Conservation (phyloP, 2,329 filamentous ascomycete species). For the Pseudocercospora musae region DNA sequence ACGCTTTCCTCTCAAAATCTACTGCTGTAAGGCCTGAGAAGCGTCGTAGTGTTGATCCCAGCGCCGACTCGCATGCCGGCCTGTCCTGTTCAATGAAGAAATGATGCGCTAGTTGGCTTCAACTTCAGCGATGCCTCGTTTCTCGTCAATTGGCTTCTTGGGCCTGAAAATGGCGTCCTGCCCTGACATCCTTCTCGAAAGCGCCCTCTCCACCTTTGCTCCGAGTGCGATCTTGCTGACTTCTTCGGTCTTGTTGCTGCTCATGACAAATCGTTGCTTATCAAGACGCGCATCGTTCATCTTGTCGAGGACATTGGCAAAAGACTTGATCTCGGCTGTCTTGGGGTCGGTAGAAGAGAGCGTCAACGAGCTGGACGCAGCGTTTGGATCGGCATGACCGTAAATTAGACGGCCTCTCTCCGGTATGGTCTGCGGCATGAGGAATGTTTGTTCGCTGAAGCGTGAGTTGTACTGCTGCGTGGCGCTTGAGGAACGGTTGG, state of each 20-base stretch:
- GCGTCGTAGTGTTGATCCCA: background rate
- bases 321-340: constrained; percentile 66
- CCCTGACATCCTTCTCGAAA: constrained; percentile 78
- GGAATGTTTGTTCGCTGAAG: constrained; percentile 24
- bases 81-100: constrained; percentile 8
- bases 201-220: constrained; percentile 84
- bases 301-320: constrained; percentile 76
- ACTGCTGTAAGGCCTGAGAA: constrained; percentile 3
- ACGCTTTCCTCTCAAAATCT: background rate
- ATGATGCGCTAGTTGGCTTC: constrained; percentile 11
- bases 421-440: constrained; percentile 20
- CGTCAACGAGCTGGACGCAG: constrained; percentile 27
- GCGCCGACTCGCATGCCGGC: background rate
- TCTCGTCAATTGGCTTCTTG: constrained; percentile 27
- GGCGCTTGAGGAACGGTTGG: constrained; percentile 26
- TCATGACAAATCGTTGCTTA: constrained; percentile 76
- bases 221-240: constrained; percentile 83
- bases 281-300: constrained; percentile 85
- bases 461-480: constrained; percentile 21
- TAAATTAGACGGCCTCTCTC: constrained; percentile 21
- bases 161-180: constrained; percentile 77
- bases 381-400: constrained; percentile 19
- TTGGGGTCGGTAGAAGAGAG: constrained; percentile 46
- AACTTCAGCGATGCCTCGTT: constrained; percentile 18
- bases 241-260: constrained; percentile 74